phyloP scores from a whole-genome alignment of 371 early-diverging fungal species.

The Mortierella sp. region DNA sequence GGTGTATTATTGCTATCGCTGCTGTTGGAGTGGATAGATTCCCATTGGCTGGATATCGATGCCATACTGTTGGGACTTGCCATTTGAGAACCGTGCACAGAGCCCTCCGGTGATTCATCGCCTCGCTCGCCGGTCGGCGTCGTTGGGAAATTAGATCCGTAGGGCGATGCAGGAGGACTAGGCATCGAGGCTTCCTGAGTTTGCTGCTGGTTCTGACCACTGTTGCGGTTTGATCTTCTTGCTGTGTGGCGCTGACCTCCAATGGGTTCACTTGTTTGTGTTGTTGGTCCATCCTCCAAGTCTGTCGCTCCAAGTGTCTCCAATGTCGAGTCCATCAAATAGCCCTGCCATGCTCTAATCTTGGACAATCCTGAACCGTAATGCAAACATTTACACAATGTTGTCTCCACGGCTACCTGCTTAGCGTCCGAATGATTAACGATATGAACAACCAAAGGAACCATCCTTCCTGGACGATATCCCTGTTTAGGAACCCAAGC shows the following conservation, averaged over 20 bases:
- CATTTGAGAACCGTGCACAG: slow-evolving; percentile 19
- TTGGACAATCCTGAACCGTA: slow-evolving; percentile 48
- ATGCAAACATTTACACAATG: slow-evolving; percentile 47
- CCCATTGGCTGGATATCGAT: slow-evolving; percentile 49
- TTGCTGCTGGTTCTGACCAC: slow-evolving; percentile 5
- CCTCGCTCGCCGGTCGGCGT: slow-evolving; percentile 36
- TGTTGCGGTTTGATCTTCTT: slow-evolving; percentile 15
- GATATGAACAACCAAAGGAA: slow-evolving; percentile 52
- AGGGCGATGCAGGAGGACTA: slow-evolving; percentile 48
- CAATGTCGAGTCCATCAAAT: slow-evolving; percentile 25
- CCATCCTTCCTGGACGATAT: slow-evolving; percentile 49
- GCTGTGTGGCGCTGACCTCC: neutral
- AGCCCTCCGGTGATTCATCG: slow-evolving; percentile 43
- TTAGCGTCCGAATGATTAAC: slow-evolving; percentile 54
- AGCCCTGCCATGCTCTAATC: slow-evolving; percentile 38
- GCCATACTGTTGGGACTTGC: slow-evolving; percentile 45
- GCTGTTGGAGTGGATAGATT: slow-evolving; percentile 31
- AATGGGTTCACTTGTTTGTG: neutral
- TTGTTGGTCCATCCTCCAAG: neutral
- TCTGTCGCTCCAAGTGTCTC: neutral
- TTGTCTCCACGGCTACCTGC: slow-evolving; percentile 47
- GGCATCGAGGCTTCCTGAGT: slow-evolving; percentile 24
- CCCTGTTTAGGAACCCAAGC: slow-evolving; percentile 55
- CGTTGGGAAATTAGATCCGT: slow-evolving; percentile 26
- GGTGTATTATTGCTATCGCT: slow-evolving; percentile 19